phyloP scores from a whole-genome alignment of 805 yeast genomes.

The Komagataella populi region DNA sequence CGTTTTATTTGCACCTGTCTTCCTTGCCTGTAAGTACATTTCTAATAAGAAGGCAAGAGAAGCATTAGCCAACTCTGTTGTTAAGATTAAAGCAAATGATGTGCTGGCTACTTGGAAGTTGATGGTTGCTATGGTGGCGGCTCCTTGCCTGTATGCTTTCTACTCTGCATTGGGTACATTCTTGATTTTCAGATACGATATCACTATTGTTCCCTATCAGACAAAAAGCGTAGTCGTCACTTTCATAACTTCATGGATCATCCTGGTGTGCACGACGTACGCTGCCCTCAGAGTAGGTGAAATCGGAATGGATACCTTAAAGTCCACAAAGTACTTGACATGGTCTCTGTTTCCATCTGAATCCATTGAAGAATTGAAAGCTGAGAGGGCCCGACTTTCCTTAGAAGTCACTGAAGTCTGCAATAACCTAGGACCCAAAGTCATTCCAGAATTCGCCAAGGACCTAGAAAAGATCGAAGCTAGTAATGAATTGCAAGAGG shows the following conservation, averaged over 20 bases:
- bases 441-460: constrained; percentile 68
- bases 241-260: constrained; percentile 38
- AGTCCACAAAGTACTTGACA: constrained; percentile 69
- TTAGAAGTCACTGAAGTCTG: constrained; percentile 68
- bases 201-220: not conserved
- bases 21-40: constrained; percentile 57
- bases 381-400: constrained; percentile 47
- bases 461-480: constrained; percentile 4
- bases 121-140: constrained; percentile 71
- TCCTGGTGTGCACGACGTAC: constrained; percentile 65
- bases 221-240: not conserved
- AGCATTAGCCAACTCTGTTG: constrained; percentile 79
- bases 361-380: constrained; percentile 40
- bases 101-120: constrained; percentile 96
- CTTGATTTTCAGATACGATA: constrained; percentile 8
- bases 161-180: constrained; percentile 52
- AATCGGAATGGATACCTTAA: constrained; percentile 81
- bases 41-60: constrained; percentile 58
- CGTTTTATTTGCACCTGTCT: constrained; percentile 77
- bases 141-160: constrained; percentile 70
- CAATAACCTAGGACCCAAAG: constrained; percentile 69
- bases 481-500: constrained; percentile 7
- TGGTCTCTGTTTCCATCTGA: constrained; percentile 35
- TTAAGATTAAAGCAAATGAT: constrained; percentile 81
- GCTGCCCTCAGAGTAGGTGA: constrained; percentile 87